Evolutionary conservation across 2,329 filamentous ascomycete species (phyloP), one percentile per base, ranked within the genome.

Genomic region (Ophidiomyces ophidiicola): DNA sequence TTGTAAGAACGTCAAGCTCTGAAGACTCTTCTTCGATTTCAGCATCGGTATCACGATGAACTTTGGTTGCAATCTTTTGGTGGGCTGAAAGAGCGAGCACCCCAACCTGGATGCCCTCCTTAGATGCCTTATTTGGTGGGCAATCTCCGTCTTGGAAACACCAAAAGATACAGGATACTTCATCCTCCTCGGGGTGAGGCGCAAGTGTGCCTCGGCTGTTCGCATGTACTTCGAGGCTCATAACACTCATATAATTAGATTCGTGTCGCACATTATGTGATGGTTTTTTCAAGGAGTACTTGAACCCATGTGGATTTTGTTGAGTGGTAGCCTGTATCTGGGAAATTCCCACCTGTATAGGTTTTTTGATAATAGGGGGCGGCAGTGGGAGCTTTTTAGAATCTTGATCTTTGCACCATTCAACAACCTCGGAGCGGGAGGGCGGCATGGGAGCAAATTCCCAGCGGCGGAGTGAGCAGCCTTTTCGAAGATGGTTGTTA

Each of bases 161-260:
- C 87, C 88, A 98, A 54, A 96, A 93, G 4, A 96, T 72, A 53
- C 82, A 86, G 46, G 81, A 74, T 2, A 98, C 74, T 50, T 88
- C 82, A 56, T 98, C 90, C 49, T 92, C 73, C 49, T 88, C 84
- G 0, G 90, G 90, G 53, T 98, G 86, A 1, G 90, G 86, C 2
- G 85, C 73, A 6, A 94, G 69, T 34, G 75, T 77, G 5, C 76
- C 84, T 41, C 88, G 73, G 3, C 82, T 90, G 50, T 93, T 94
- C 45, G 92, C 80, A 55, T 98, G 88, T 3, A 96, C 64, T 56
- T 98, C 90, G 5, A 98, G 61, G 48, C 86, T 92, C 83, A 98
- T 87, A 12, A 81, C 85, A 49, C 83, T 94, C 90, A 98, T 96
- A 57, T 94, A 93, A 50, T 90, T 82, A 2, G 76, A 78, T 57